A percentile compares a stretch with the other conserved stretches of the same genome.
These are phyloP conservation scores for Magnaporthiopsis rhizophila DNA, from an alignment of 2,329 filamentous ascomycete species.

Conservation along the genomic window DNA sequence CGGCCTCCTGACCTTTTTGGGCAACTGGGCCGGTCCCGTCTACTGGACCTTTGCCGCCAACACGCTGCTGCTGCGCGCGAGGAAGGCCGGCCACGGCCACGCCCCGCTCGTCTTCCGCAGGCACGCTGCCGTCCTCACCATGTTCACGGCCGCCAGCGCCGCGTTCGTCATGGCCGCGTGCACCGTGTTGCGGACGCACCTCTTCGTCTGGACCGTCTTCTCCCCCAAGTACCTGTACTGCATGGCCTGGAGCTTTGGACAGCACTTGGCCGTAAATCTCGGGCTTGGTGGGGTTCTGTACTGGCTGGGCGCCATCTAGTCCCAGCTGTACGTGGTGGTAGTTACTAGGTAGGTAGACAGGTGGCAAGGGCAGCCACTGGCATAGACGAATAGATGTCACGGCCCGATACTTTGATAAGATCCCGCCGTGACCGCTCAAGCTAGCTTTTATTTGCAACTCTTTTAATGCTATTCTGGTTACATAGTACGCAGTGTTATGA, in stretches of 20 bases:
- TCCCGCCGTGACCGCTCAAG: neutral
- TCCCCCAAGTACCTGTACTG: constrained; percentile 93
- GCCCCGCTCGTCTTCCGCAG: constrained; percentile 25
- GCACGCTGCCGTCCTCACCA: constrained; percentile 59
- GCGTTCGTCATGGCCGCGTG: constrained; percentile 83
- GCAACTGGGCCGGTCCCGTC: constrained; percentile 86
- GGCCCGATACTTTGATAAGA: neutral
- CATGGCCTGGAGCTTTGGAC: constrained; percentile 77
- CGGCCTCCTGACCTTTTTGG: constrained; percentile 72
- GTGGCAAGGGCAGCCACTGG: too few species aligned
- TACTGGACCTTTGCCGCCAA: constrained; percentile 72
- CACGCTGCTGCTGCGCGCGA: constrained; percentile 43
- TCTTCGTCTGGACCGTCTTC: constrained; percentile 99
- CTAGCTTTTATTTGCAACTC: neutral
- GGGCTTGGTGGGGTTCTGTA: constrained; percentile 51
- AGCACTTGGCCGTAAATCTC: constrained; percentile 70
- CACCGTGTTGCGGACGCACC: constrained; percentile 71
- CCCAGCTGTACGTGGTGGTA: constrained; percentile 8
- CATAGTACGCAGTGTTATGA: neutral
- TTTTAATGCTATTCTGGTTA: neutral
- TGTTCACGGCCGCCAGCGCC: constrained; percentile 59
- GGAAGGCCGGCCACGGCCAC: constrained; percentile 2
- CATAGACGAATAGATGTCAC: neutral
- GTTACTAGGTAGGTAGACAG: constrained; percentile 3
- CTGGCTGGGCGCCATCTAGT: constrained; percentile 33